Evolutionary conservation across 2,329 filamentous ascomycete genomes (phyloP), one percentile per base, ranked within the genome.

Genomic region (Geosmithia putterillii): DNA sequence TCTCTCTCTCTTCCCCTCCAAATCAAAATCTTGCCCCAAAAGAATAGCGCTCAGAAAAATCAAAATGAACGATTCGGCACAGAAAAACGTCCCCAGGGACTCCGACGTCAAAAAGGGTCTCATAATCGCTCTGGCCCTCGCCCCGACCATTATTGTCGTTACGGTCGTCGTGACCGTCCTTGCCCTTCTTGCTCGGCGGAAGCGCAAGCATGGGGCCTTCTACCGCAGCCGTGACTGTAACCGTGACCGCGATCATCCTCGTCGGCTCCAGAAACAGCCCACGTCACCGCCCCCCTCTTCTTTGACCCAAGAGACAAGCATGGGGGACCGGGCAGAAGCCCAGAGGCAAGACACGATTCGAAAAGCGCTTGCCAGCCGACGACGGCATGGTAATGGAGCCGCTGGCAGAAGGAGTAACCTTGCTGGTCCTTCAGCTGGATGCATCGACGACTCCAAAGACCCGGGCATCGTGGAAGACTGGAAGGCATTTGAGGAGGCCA

Each of bases 261-360:
- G n/a, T n/a, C n/a, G n/a, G n/a, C n/a, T n/a, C n/a, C n/a, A n/a
- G n/a, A n/a, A n/a, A n/a, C n/a, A n/a, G n/a, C n/a, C n/a, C n/a
- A n/a, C n/a, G n/a, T n/a, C n/a, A n/a, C n/a, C n/a, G n/a, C n/a
- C n/a, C n/a, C n/a, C n/a, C n/a, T n/a, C n/a, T n/a, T n/a, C n/a
- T n/a, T n/a, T n/a, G n/a, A n/a, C n/a, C n/a, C 20, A 12, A 6
- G 12, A 43, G 14, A 23, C n/a, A n/a, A 10, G n/a, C 14, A 19
- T 34, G 7, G n/a, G 20, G 18, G 51, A 57, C 20, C 53, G 62
- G 23, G 57, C 62, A 36, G 66, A 70, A 46, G 44, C 54, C 21
- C 58, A 66, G 46, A 55, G 66, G 12, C 50, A 52, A 23, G 55
- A 53, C 39, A 65, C 69, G 50, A 69, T 70, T 45, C 59, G 61